phyloP scores from a whole-genome alignment of 73 alveolate species.

The Effrenium voratum region DNA sequence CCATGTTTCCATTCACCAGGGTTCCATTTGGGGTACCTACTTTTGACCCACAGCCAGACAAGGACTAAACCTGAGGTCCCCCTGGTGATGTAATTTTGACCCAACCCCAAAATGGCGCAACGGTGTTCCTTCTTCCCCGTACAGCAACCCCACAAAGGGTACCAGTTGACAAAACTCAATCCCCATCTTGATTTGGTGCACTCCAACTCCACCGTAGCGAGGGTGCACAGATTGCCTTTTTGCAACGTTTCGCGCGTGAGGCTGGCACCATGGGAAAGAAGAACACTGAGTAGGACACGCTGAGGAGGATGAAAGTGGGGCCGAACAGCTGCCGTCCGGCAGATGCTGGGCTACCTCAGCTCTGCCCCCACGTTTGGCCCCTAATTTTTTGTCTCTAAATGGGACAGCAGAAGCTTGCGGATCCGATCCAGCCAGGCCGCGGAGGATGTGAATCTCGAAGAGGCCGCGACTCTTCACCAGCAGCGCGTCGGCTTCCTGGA shows the following conservation, averaged over 20 bases:
- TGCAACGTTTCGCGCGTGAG: not conserved
- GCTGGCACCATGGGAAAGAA: slow-evolving; percentile 41
- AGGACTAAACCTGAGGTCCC: not conserved
- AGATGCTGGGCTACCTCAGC: not conserved
- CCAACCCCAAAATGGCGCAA: too few relatives aligned
- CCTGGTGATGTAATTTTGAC: not conserved
- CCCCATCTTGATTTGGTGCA: too few relatives aligned
- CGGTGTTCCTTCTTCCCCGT: too few relatives aligned
- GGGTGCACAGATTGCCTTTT: too few relatives aligned
- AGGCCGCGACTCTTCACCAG: slow-evolving; percentile 78
- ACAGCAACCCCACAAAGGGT: too few relatives aligned
- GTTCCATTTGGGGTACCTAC: too few relatives aligned
- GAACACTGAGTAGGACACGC: slow-evolving; percentile 60
- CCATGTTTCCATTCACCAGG: too few relatives aligned
- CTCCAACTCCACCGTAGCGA: too few relatives aligned
- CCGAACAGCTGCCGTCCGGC: slow-evolving; percentile 27
- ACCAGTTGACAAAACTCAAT: too few relatives aligned
- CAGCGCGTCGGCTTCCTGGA: slow-evolving; percentile 46
- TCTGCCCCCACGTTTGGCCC: not conserved
- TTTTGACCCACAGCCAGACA: too few relatives aligned
- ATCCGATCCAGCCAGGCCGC: not conserved
- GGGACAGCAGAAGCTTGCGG: too few relatives aligned
- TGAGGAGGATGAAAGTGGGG: slow-evolving; percentile 33
- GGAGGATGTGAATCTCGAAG: slow-evolving; percentile 42
- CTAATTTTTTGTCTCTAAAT: not conserved